phyloP scores from a whole-genome alignment of 805 yeast species.

The Teunomyces atbi region DNA sequence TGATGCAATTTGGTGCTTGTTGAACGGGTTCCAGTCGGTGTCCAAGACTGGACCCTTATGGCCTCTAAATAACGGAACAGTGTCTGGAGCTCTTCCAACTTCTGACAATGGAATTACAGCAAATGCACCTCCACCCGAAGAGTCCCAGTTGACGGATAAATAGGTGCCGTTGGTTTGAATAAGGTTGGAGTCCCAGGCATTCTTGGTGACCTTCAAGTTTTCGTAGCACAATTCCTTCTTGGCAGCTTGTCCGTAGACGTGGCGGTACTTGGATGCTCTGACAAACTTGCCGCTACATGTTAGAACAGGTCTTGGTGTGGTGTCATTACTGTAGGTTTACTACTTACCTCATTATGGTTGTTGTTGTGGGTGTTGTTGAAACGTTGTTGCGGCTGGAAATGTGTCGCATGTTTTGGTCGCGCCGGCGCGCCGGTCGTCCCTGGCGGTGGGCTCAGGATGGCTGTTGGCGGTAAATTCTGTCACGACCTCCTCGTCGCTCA shows the following conservation, averaged over 20 bases:
- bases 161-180: constrained; percentile 85
- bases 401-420: too few species aligned
- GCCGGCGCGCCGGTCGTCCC: neutral
- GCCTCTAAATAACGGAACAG: constrained; percentile 90
- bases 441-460: neutral
- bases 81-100: constrained; percentile 90
- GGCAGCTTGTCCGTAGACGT: constrained; percentile 87
- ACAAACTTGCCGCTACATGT: constrained; percentile 76
- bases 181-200: constrained; percentile 95
- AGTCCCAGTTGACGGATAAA: constrained; percentile 84
- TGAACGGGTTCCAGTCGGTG: constrained; percentile 93
- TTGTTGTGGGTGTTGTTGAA: neutral
- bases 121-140: constrained; percentile 97
- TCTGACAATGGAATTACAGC: constrained; percentile 86
- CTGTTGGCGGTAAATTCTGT: neutral
- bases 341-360: constrained; percentile 4
- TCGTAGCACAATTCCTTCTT: constrained; percentile 71
- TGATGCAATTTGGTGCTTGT: constrained; percentile 50
- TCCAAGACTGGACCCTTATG: constrained; percentile 94
- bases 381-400: neutral
- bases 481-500: neutral
- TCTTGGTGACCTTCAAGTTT: constrained; percentile 74
- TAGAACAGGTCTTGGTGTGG: constrained; percentile 6
- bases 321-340: neutral
- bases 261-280: constrained; percentile 95